Evolutionary conservation across 2,329 filamentous ascomycete species (phyloP).

Genomic region (Arthroderma uncinatum): DNA sequence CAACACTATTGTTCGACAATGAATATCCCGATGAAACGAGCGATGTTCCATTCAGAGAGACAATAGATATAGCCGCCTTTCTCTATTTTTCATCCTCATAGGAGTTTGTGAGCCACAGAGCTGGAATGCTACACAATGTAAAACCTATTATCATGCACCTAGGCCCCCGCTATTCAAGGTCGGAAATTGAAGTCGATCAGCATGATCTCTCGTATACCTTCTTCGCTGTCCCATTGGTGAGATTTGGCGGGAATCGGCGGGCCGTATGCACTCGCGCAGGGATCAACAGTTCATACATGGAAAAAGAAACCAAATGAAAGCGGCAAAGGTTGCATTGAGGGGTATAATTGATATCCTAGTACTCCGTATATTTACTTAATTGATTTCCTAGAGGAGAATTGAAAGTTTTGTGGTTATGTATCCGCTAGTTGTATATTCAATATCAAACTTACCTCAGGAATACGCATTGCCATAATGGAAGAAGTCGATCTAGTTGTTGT

Average conservation of each 20-base stretch:
- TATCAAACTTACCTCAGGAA: too few relatives aligned
- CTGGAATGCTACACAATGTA: too few relatives aligned
- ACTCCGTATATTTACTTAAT: neutral
- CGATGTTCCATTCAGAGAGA: too few relatives aligned
- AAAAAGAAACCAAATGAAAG: neutral
- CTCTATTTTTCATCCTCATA: too few relatives aligned
- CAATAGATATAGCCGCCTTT: too few relatives aligned
- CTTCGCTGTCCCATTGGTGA: neutral
- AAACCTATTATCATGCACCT: neutral
- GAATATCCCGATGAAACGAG: too few relatives aligned
- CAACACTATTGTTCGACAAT: too few relatives aligned
- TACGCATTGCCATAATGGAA: neutral
- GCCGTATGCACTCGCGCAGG: neutral
- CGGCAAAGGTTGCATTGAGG: neutral
- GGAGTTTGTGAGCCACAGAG: too few relatives aligned
- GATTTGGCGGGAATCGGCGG: neutral
- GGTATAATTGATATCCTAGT: neutral
- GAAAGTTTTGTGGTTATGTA: too few relatives aligned
- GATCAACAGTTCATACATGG: neutral
- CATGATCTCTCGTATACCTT: neutral
- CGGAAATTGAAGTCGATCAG: neutral
- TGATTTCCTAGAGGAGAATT: too few relatives aligned
- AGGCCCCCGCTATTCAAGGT: neutral
- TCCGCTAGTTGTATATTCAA: too few relatives aligned
- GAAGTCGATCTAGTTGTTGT: constrained; percentile 27